These are phyloP conservation scores for Penicillium sp. DNA, from an alignment of 2,329 filamentous ascomycete species.

Conservation along the genomic window DNA sequence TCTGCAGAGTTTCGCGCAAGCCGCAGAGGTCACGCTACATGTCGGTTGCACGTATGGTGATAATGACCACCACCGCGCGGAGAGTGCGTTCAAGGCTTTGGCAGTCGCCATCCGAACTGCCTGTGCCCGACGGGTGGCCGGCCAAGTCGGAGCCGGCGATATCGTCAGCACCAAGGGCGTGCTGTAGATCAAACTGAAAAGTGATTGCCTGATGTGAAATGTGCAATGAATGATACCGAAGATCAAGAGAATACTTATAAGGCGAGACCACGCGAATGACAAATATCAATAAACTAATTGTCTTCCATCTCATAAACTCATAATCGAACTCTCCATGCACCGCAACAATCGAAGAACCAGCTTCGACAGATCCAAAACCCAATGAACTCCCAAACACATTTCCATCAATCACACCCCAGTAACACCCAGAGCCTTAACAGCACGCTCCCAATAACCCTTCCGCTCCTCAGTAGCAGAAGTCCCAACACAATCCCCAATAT, in stretches of 20 bases:
- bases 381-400: neutral
- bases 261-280: too few relatives aligned
- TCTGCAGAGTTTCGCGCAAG: conserved; percentile 87
- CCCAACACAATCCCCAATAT: conserved; percentile 51
- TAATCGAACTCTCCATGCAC: neutral
- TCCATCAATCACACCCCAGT: conserved; percentile 7
- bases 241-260: too few relatives aligned
- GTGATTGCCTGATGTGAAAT: conserved; percentile 5
- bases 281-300: too few relatives aligned
- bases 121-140: conserved; percentile 63
- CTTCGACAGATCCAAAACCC: conserved; percentile 2
- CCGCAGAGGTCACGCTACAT: conserved; percentile 84
- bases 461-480: conserved; percentile 46
- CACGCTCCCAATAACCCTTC: conserved; percentile 47
- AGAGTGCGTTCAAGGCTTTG: conserved; percentile 95
- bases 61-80: conserved; percentile 93
- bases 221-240: conserved; percentile 7
- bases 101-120: conserved; percentile 79
- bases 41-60: conserved; percentile 84
- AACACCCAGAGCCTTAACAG: conserved; percentile 39
- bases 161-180: conserved; percentile 96
- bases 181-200: conserved; percentile 42
- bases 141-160: conserved; percentile 81
- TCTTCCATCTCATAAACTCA: too few relatives aligned
- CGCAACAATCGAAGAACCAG: conserved; percentile 9